Evolutionary conservation across 768 basidiomycete species (phyloP), one percentile per base, ranked within the genome.

Genomic region (Baorangia bicolor): DNA sequence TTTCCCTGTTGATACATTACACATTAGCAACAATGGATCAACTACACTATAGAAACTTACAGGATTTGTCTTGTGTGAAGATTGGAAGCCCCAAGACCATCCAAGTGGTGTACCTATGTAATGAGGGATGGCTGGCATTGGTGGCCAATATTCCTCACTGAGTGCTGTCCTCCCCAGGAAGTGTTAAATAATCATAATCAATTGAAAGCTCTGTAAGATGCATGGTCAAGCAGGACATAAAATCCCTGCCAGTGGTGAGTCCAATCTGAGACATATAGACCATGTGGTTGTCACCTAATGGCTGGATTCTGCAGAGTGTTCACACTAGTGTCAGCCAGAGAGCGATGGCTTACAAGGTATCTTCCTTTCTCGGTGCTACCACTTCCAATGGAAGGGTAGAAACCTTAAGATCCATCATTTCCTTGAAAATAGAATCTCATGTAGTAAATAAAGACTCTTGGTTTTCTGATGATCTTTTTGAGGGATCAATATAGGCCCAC

Each of bases 281-380:
- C 23, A 56, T 28, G 10, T 56, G 54, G 5, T 52, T 59, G 0
- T 0, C 0, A 0, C 54, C 50, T 0, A 47, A 50, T 0, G 54
- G 50, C 21, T 56, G 54, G 2, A 59, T 59, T 6, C 54, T 59
- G n/a, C n/a, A n/a, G n/a, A n/a, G n/a, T n/a, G n/a, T n/a, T n/a
- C n/a, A n/a, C n/a, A n/a, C n/a, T n/a, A n/a, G n/a, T n/a, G n/a
- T n/a, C n/a, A n/a, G n/a, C n/a, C n/a, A n/a, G n/a, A n/a, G n/a
- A n/a, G n/a, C n/a, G n/a, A 9, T 30, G 18, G 11, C 25, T 1
- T 28, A 55, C 53, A 55, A 16, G 1, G 34, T 55, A 4, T 55
- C 27, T 1, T 40, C 53, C 11, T 12, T 8, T 0, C 1, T 1
- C 2, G 48, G 44, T 0, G 34, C 21, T 2, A 54, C 3, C 4